Evolutionary conservation across 192 early-diverging fungal genomes (phyloP).

Genomic region (Podila minutissima): DNA sequence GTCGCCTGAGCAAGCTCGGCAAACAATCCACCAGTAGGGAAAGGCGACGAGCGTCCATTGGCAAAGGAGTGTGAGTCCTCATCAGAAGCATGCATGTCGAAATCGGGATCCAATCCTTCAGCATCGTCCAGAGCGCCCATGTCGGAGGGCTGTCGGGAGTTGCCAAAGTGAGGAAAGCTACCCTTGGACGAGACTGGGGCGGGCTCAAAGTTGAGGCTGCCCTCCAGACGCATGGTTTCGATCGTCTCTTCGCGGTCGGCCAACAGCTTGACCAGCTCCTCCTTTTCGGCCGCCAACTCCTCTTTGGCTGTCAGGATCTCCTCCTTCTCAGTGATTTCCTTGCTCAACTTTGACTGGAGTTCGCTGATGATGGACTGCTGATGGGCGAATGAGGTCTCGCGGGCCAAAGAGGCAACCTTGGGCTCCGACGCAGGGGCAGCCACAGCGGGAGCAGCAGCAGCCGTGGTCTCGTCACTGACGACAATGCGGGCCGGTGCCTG

Average conservation of each 20-base stretch:
- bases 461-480: not conserved
- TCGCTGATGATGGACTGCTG: conserved; percentile 47
- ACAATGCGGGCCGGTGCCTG: conserved; percentile 7
- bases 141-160: conserved; percentile 4
- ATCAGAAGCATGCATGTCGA: conserved; percentile 30
- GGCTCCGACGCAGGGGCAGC: conserved; percentile 10
- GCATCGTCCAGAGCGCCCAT: conserved; percentile 8
- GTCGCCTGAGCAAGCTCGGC: conserved; percentile 33
- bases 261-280: conserved; percentile 60
- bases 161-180: conserved; percentile 4
- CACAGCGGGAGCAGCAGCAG: conserved; percentile 1
- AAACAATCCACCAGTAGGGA: conserved; percentile 34
- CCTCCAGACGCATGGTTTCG: conserved; percentile 61
- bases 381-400: conserved; percentile 47
- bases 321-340: conserved; percentile 41
- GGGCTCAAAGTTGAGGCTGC: conserved; percentile 26
- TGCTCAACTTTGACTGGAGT: conserved; percentile 37
- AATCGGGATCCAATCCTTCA: conserved; percentile 13
- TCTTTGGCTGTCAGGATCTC: conserved; percentile 49
- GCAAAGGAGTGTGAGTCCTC: conserved; percentile 20
- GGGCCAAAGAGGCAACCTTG: conserved; percentile 39
- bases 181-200: conserved; percentile 10
- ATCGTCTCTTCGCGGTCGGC: conserved; percentile 68
- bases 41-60: conserved; percentile 36
- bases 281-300: conserved; percentile 49